Conservation (phyloP, 768 basidiomycete genomes). For the Kwoniella mangroviensis region DNA sequence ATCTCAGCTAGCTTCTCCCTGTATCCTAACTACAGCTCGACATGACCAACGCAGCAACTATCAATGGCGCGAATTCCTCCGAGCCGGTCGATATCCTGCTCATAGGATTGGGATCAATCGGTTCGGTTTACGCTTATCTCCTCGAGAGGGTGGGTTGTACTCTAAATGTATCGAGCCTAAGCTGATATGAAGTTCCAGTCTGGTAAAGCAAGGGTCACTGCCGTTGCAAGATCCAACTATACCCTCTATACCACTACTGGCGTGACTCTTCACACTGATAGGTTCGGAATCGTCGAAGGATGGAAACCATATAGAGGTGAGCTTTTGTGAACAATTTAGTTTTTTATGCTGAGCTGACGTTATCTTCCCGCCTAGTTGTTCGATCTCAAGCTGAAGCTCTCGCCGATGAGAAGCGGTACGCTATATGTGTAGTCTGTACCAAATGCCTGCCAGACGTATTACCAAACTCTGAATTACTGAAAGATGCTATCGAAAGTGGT, state of each 20-base stretch:
- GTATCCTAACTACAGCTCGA: not conserved
- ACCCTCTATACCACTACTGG: slow-evolving; percentile 54
- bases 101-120: slow-evolving; percentile 51
- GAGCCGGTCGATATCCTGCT: slow-evolving; percentile 44
- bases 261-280: slow-evolving; percentile 62
- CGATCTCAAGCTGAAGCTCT: slow-evolving; percentile 66
- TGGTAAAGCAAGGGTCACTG: slow-evolving; percentile 69
- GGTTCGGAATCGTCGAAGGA: slow-evolving; percentile 65
- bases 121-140: slow-evolving; percentile 57
- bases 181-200: slow-evolving; percentile 55
- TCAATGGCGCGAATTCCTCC: not conserved
- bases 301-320: slow-evolving; percentile 72
- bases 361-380: slow-evolving; percentile 59
- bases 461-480: slow-evolving; percentile 66
- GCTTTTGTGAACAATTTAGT: slow-evolving; percentile 30
- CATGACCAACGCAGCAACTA: slow-evolving; percentile 7
- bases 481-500: slow-evolving; percentile 48
- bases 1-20: not conserved
- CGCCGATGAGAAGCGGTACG: slow-evolving; percentile 64
- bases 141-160: slow-evolving; percentile 68
- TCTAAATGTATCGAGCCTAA: not conserved
- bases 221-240: slow-evolving; percentile 74
- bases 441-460: slow-evolving; percentile 73
- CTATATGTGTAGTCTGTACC: slow-evolving; percentile 70
- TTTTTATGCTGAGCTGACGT: not conserved